These are phyloP conservation scores for Dianthus caryophyllus DNA, from an alignment of 148 eudicot species.

Conservation along the genomic window DNA sequence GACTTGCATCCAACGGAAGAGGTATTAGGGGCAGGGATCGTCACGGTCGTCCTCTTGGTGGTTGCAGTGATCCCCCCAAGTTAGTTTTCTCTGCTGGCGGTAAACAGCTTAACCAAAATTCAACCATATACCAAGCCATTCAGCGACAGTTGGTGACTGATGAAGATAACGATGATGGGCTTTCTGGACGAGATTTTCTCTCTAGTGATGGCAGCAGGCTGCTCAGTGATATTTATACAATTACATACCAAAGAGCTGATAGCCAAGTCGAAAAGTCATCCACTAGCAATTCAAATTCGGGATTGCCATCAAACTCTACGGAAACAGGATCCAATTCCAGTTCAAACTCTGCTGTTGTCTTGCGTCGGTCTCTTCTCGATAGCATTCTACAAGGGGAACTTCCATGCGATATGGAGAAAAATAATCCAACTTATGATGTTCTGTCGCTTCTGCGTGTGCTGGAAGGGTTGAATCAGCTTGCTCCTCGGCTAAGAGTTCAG, in stretches of 20 bases:
- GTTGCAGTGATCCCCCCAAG: slow-evolving; percentile 59
- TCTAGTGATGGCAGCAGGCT: slow-evolving; percentile 81
- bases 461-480: slow-evolving; percentile 97
- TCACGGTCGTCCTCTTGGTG: slow-evolving; percentile 57
- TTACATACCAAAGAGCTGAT: slow-evolving; percentile 76
- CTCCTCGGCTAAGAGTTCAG: slow-evolving; percentile 76
- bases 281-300: slow-evolving; percentile 35
- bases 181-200: slow-evolving; percentile 50
- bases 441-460: slow-evolving; percentile 73
- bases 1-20: slow-evolving; percentile 82
- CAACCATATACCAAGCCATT: slow-evolving; percentile 91
- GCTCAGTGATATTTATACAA: slow-evolving; percentile 78
- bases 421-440: slow-evolving; percentile 73
- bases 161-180: slow-evolving; percentile 81
- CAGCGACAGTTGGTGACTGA: slow-evolving; percentile 80
- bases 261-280: slow-evolving; percentile 49
- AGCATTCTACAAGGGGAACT: slow-evolving; percentile 87
- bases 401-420: slow-evolving; percentile 88
- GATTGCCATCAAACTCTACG: slow-evolving; percentile 42
- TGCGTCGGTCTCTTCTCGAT: slow-evolving; percentile 64
- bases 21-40: slow-evolving; percentile 81
- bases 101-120: slow-evolving; percentile 68
- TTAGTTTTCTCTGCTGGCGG: slow-evolving; percentile 82
- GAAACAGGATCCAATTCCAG: slow-evolving; percentile 42
- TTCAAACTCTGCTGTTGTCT: slow-evolving; percentile 35